A percentile compares a stretch with the other conserved stretches of the same genome.
Conservation (phyloP, 768 basidiomycete species). For the Gautieria morchelliformis region DNA sequence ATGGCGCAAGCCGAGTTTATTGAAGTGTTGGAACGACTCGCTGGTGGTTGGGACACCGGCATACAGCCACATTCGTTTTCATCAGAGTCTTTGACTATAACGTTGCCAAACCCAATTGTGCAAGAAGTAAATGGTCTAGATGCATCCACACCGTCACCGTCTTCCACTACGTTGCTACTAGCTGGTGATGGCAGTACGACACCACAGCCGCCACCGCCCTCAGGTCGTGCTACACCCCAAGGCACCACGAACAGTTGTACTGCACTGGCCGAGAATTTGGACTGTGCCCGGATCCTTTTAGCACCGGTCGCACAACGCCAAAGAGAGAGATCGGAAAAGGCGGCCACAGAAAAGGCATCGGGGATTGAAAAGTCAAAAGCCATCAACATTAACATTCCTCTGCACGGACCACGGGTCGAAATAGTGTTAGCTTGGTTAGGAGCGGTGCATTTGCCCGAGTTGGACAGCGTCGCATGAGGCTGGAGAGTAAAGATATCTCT, state of each 20-base stretch:
- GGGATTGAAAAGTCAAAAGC: slow-evolving; percentile 40
- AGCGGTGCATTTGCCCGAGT: slow-evolving; percentile 67
- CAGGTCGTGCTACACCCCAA: slow-evolving; percentile 14
- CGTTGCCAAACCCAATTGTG: background rate
- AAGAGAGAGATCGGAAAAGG: slow-evolving; percentile 45
- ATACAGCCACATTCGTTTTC: slow-evolving; percentile 16
- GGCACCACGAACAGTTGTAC: slow-evolving; percentile 13
- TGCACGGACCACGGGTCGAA: slow-evolving; percentile 82
- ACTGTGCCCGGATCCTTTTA: slow-evolving; percentile 63
- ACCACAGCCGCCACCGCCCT: slow-evolving; percentile 12
- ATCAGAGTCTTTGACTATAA: background rate
- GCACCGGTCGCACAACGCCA: slow-evolving; percentile 61
- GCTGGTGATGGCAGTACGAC: background rate
- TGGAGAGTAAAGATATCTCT: background rate
- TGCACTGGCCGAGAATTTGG: slow-evolving; percentile 48
- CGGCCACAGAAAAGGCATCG: slow-evolving; percentile 36
- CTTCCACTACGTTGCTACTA: background rate
- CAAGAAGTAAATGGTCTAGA: background rate
- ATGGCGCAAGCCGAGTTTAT: slow-evolving; percentile 88
- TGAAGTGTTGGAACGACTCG: slow-evolving; percentile 75
- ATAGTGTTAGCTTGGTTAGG: slow-evolving; percentile 79
- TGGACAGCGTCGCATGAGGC: slow-evolving; percentile 32
- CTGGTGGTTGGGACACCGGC: slow-evolving; percentile 64
- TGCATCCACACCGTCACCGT: background rate
- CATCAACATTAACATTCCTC: slow-evolving; percentile 65